A percentile compares a stretch with the other conserved stretches of the same genome.
phyloP scores from a whole-genome alignment of 345 rosid genomes.

The Capsella bursapastoris region DNA sequence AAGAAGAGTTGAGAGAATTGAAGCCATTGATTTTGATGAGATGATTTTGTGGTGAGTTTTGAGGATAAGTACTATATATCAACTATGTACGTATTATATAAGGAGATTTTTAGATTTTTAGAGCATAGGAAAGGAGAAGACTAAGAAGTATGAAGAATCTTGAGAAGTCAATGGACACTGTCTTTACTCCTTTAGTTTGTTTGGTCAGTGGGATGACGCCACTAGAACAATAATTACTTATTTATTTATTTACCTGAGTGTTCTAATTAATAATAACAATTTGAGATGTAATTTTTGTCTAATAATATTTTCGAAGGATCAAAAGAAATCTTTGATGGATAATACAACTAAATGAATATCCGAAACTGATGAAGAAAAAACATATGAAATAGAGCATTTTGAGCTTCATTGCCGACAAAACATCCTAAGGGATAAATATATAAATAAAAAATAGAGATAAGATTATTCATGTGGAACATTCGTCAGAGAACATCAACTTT shows the following conservation, averaged over 20 bases:
- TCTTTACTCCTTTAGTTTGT: background rate
- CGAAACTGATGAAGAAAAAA: background rate
- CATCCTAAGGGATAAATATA: background rate
- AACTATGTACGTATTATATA: background rate
- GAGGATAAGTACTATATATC: constrained; percentile 27
- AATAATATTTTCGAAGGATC: background rate
- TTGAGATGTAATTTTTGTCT: background rate
- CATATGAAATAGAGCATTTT: background rate
- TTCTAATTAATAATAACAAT: background rate
- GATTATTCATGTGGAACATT: no score
- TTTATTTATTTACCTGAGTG: background rate
- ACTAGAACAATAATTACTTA: background rate
- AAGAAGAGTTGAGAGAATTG: constrained; percentile 12
- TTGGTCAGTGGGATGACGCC: constrained; percentile 8
- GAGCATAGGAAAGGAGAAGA: constrained; percentile 29
- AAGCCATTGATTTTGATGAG: constrained; percentile 35
- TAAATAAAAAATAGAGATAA: no score
- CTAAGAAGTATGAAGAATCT: constrained; percentile 10
- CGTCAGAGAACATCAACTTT: no score
- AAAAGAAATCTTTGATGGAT: background rate
- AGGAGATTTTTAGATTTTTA: background rate
- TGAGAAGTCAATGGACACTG: constrained; percentile 25
- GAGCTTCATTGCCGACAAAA: background rate
- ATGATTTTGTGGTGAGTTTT: constrained; percentile 31
- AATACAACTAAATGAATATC: no score